A percentile compares a stretch with the other conserved stretches of the same genome.
phyloP scores from a whole-genome alignment of 805 yeast genomes.

The Candida argentea region DNA sequence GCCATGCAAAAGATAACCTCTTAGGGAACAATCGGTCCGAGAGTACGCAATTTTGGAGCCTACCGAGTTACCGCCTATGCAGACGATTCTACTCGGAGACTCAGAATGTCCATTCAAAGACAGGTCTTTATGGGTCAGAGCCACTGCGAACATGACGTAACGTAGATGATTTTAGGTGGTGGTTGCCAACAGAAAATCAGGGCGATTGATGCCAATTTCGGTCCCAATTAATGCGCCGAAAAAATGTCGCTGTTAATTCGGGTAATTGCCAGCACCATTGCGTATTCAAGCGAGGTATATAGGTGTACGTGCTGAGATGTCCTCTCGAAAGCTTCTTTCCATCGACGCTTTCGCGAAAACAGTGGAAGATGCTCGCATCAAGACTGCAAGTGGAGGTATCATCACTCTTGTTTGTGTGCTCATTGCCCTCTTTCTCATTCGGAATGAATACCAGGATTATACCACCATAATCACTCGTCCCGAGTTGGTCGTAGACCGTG shows the following conservation, averaged over 20 bases:
- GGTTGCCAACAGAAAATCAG: background rate
- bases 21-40: conserved; percentile 32
- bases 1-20: conserved; percentile 26
- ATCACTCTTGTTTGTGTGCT: conserved; percentile 65
- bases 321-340: conserved; percentile 36
- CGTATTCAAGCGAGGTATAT: no score
- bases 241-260: no score
- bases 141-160: no score
- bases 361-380: conserved; percentile 83
- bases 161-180: background rate
- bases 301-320: no score
- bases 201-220: background rate
- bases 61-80: conserved; percentile 27
- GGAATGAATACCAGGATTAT: conserved; percentile 73
- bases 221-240: no score
- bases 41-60: conserved; percentile 34
- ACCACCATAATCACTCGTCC: conserved; percentile 61
- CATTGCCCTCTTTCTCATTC: conserved; percentile 50
- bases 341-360: conserved; percentile 91
- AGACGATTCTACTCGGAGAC: conserved; percentile 21
- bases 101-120: conserved; percentile 10
- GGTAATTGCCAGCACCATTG: conserved; percentile 1
- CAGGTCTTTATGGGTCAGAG: no score
- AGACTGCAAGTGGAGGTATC: conserved; percentile 84
- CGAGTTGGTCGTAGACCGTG: conserved; percentile 82